These are phyloP conservation scores for Gnomoniopsis smithogilvyi DNA, from an alignment of 2,329 filamentous ascomycete species.

Conservation along the genomic window DNA sequence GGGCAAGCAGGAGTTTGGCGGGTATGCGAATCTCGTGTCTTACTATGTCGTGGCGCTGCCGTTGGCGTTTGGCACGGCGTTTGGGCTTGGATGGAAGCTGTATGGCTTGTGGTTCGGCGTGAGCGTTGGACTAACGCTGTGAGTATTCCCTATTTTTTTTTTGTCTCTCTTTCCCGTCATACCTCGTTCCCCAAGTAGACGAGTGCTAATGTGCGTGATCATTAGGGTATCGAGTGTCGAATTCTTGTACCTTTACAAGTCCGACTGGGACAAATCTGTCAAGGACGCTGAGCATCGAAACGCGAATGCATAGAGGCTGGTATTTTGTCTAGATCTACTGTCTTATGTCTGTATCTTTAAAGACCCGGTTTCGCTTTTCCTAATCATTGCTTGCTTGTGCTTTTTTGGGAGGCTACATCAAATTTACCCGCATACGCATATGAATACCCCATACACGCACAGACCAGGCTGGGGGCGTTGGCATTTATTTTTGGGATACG, in stretches of 20 bases:
- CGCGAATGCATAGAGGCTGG: slow-evolving; percentile 35
- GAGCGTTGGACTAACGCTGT: slow-evolving; percentile 66
- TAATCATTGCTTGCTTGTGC: no score
- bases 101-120: slow-evolving; percentile 80
- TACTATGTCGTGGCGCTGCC: slow-evolving; percentile 89
- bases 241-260: slow-evolving; percentile 48
- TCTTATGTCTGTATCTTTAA: not conserved
- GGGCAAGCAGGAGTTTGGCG: slow-evolving; percentile 84
- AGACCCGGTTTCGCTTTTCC: no score
- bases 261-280: slow-evolving; percentile 52
- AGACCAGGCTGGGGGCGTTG: no score
- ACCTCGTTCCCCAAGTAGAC: slow-evolving; percentile 9
- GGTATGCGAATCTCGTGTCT: slow-evolving; percentile 79
- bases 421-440: no score
- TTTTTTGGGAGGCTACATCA: no score
- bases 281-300: slow-evolving; percentile 52
- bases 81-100: slow-evolving; percentile 73
- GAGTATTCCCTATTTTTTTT: slow-evolving; percentile 27
- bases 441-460: no score
- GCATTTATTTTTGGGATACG: no score
- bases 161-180: not conserved
- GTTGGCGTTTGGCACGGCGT: slow-evolving; percentile 73
- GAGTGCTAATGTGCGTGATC: slow-evolving; percentile 3
- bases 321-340: not conserved
- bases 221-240: slow-evolving; percentile 50